Evolutionary conservation across 2,329 filamentous ascomycete species (phyloP).

Genomic region (Pleurostoma richardsiae): DNA sequence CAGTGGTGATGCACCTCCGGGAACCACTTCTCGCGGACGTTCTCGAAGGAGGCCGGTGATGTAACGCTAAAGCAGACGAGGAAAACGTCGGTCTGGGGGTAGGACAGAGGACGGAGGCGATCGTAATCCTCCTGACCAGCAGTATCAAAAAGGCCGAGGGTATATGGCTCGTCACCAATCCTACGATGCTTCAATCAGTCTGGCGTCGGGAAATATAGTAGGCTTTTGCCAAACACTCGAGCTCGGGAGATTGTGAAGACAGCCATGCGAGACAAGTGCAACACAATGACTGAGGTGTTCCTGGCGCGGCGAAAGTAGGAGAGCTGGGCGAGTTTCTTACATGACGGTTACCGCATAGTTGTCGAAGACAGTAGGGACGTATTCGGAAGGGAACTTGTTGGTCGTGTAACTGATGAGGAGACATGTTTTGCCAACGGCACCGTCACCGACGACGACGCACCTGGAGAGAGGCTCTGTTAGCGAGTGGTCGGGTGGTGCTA

Average conservation of each 20-base stretch:
- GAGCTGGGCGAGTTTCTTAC: slow-evolving; percentile 54
- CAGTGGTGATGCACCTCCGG: slow-evolving; percentile 98
- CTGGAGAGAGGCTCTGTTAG: slow-evolving; percentile 37
- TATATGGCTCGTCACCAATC: slow-evolving; percentile 99
- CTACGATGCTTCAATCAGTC: slow-evolving; percentile 37
- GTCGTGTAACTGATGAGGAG: slow-evolving; percentile 98
- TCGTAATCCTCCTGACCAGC: slow-evolving; percentile 99
- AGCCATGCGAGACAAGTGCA: no score
- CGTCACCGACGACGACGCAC: slow-evolving; percentile 98
- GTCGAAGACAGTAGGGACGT: slow-evolving; percentile 98
- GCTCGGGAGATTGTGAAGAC: no score
- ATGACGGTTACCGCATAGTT: slow-evolving; percentile 99
- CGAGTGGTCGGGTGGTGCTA: no score
- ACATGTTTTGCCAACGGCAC: slow-evolving; percentile 99
- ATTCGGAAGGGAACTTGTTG: slow-evolving; percentile 99
- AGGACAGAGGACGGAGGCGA: slow-evolving; percentile 89
- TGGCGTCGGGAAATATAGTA: background rate
- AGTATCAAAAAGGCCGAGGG: slow-evolving; percentile 94
- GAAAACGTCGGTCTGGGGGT: slow-evolving; percentile 98
- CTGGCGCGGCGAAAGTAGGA: background rate
- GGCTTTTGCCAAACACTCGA: no score
- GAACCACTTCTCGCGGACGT: slow-evolving; percentile 99
- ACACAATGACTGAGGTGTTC: no score
- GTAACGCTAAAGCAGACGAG: slow-evolving; percentile 98
- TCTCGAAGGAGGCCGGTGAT: slow-evolving; percentile 95